These are phyloP conservation scores for Coemansia sp. DNA, from an alignment of 192 early-diverging fungal species.

Conservation along the genomic window DNA sequence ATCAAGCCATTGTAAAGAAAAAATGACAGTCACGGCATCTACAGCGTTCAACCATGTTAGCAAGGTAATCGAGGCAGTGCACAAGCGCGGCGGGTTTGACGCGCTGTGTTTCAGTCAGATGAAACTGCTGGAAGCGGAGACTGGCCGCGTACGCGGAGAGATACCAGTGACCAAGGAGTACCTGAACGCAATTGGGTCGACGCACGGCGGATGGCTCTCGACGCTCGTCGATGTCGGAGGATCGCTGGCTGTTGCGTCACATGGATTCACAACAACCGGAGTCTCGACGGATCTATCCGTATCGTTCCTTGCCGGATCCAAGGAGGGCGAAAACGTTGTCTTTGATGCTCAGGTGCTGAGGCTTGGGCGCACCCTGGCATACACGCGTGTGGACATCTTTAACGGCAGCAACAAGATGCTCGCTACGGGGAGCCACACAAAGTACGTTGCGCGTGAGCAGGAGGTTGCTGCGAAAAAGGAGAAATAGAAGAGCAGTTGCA, in stretches of 20 bases:
- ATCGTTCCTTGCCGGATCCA: conserved; percentile 51
- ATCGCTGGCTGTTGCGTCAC: conserved; percentile 50
- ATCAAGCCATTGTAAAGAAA: not conserved
- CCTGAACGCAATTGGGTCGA: conserved; percentile 44
- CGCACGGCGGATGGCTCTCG: conserved; percentile 59
- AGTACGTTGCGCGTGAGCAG: conserved; percentile 47
- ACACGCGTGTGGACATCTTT: conserved; percentile 52
- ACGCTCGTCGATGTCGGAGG: conserved; percentile 56
- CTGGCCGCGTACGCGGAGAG: conserved; percentile 38
- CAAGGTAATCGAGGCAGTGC: conserved; percentile 12
- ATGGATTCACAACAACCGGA: conserved; percentile 44
- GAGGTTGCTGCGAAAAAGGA: conserved; percentile 1
- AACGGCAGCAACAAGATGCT: conserved; percentile 43
- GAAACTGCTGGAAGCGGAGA: conserved; percentile 40
- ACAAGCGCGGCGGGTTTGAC: conserved; percentile 31
- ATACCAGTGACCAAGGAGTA: conserved; percentile 27
- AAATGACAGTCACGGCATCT: not conserved
- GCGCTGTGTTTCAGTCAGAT: conserved; percentile 38
- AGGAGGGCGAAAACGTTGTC: conserved; percentile 38
- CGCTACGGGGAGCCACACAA: conserved; percentile 57
- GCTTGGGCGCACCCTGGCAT: conserved; percentile 54
- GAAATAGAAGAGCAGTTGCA: not conserved
- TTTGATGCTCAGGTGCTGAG: conserved; percentile 53
- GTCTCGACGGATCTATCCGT: conserved; percentile 56
- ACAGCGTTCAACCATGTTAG: conserved; percentile 20